Base-by-base conservation (phyloP, 176 grass and related monocot species). In the Leersia perrieri region DNA sequence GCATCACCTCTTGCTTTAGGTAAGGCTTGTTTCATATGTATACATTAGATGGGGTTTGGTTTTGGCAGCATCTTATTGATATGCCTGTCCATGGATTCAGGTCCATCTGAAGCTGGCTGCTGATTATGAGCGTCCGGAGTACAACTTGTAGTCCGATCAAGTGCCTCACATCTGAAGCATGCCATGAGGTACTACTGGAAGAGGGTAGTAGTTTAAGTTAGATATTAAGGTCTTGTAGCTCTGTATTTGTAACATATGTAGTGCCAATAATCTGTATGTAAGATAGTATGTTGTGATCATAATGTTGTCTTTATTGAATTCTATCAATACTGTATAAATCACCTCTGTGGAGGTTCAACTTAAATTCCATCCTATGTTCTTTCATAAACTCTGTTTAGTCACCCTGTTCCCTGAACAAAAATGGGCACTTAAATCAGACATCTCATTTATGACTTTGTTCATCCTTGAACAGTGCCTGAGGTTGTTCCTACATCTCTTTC, bases 201-300 rank as follows among this genome's bases (percentile, higher is more conserved):
- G 77, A 66, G 60, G 74, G 76, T 64, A 38, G 58, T 66, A n/a
- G n/a, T 11, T 63, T 22, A 76, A 86, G 70, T 51, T 68, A 63
- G n/a, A 69, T 31, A 39, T 33, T 25, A 88, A 63, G 70, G 18
- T 55, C 5, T 34, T 80, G 72, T 71, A 63, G 68, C n/a, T 76
- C 42, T 73, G 83, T 78, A 78, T 86, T 73, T 90, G 88, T 82
- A 90, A 78, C 49, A 86, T 90, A 86, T 72, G 60, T 78, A 61
- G 79, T 28, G 35, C 32, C 66, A 90, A 90, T 90, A 90, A 86
- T 90, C 66, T 86, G 83, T 90, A 82, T 86, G 78, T 90, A 86
- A 86, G 78, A 51, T 82, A 26, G 7, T 64, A 44, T 64, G 40
- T 11, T 61, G 39, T 25, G 31, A 67, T 66, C 57, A 49, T 82